Base-by-base conservation (phyloP, 2,329 filamentous ascomycete species). In the Beauveria pseudobassiana region DNA sequence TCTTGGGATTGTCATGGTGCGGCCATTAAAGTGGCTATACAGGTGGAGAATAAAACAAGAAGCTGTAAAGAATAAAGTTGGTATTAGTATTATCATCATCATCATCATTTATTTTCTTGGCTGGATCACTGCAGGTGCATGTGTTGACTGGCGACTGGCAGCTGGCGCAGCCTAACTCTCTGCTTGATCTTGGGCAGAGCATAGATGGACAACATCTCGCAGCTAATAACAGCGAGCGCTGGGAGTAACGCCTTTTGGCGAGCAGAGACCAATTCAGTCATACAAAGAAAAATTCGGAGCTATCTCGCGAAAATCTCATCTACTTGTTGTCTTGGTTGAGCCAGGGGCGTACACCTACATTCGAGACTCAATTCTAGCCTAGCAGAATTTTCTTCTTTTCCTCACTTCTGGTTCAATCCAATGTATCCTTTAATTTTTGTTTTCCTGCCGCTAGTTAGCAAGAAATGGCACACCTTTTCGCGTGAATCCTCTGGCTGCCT, bases 1-100 rank as follows among this genome's bases (percentile, higher is more conserved):
- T 16, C 26, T 34, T 34, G 8, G 26, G 22, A 49, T 22, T 48
- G 50, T 43, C 59, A 61, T 49, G 28, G 24, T 54, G 59, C 55
- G 59, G 59, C 43, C 59, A 61, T 61, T 53, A 61, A 61, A 61
- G 59, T 61, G 59, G 59, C 51, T 30, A 61, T 53, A 16, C 16
- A 34, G 42, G 59, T 61, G 59, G 59, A 61, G 57, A 51, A 59
- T 43, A 45, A 50, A 59, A 59, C 55, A 59, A 42, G 55, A 57
- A 18, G 28, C 30, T 28, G 45, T 16, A 18, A 59, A 50, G 20
- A 52, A 45, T 60, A 45, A 38, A 60, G 55, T 59, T 49, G 55
- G 30, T 40, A 38, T 46, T 45, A 30, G 34, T 38, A 24, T 48
- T 48, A 22, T 24, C 20, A 56, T 48, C 48, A 22, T 38, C 22